Evolutionary conservation across 345 rosid species (phyloP), one percentile per base, ranked within the genome.

Genomic region (Eucalyptus rudis): DNA sequence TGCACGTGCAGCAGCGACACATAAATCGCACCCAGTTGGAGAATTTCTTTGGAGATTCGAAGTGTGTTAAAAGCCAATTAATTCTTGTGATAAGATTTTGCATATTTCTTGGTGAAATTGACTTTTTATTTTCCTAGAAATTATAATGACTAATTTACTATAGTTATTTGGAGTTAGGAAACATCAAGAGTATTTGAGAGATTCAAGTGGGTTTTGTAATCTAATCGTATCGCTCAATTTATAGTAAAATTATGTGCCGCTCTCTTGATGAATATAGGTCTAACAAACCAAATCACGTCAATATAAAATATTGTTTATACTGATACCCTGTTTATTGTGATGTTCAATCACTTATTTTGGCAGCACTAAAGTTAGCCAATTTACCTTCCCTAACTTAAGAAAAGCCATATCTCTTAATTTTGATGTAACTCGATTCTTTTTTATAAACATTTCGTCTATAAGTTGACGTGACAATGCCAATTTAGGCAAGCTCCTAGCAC

Each of bases 191-290:
- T n/a, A n/a, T 66, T n/a, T 66, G 10, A 66, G 11, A n/a, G 10
- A 66, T 1, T 29, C 1, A 1, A 62, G 33, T 62, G 10, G 14
- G 3, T 0, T 29, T 62, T 1, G 0, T 66, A n/a, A n/a, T n/a
- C 20, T 66, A 4, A 66, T n/a, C 6, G 0, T 7, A 66, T 64
- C 0, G 5, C 36, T n/a, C 2, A 0, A 13, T 64, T 0, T 64
- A n/a, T n/a, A 64, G 10, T 64, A 25, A 14, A 13, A 7, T 64
- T 10, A 1, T 2, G 3, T 64, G 76, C 9, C 0, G 5, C 10
- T 66, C 20, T 31, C 22, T 68, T 16, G 12, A 68, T 16, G 6
- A 68, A 4, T 10, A 0, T 68, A 4, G 6, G 2, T 8, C 68
- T 0, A 29, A 29, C 33, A 29, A 62, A 62, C 17, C 24, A 31